Conservation (phyloP, 2,329 filamentous ascomycete species). For the Claviceps pazoutovae region DNA sequence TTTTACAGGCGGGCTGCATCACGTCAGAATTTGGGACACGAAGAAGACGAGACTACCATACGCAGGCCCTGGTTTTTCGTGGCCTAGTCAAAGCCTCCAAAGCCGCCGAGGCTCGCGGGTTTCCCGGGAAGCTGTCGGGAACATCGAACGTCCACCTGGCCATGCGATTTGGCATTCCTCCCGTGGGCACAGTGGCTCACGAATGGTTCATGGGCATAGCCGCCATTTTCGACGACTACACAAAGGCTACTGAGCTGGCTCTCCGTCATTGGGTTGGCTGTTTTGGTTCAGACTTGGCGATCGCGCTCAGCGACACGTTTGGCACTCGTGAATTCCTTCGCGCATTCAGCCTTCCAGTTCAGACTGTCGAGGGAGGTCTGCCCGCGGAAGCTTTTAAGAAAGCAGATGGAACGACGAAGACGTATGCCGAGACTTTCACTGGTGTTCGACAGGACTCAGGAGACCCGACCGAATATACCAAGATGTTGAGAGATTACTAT, state of each 20-base stretch:
- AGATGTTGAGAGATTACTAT: constrained; percentile 70
- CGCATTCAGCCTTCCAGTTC: constrained; percentile 58
- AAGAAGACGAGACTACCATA: constrained; percentile 82
- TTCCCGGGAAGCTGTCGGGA: constrained; percentile 62
- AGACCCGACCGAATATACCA: constrained; percentile 67
- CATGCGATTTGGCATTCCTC: constrained; percentile 75
- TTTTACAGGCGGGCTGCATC: constrained; percentile 71
- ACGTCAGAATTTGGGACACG: constrained; percentile 92
- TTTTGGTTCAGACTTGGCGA: constrained; percentile 72
- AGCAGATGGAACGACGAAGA: constrained; percentile 31
- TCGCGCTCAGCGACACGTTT: constrained; percentile 92
- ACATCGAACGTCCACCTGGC: constrained; percentile 96
- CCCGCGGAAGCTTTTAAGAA: constrained; percentile 27
- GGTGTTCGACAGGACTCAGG: constrained; percentile 87
- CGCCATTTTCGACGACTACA: constrained; percentile 77
- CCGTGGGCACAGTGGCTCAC: constrained; percentile 81
- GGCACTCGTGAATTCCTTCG: constrained; percentile 80
- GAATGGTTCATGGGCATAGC: constrained; percentile 99
- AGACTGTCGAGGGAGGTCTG: constrained; percentile 28
- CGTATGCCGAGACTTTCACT: constrained; percentile 69
- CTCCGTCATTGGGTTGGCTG: constrained; percentile 81
- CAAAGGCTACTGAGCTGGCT: constrained; percentile 68
- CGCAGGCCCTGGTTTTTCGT: constrained; percentile 80
- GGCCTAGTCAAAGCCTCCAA: constrained; percentile 69
- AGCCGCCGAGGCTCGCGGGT: constrained; percentile 50